A percentile compares a stretch with the other conserved stretches of the same genome.
Conservation (phyloP, 257 asterid genomes). For the Nemophila menziesii region DNA sequence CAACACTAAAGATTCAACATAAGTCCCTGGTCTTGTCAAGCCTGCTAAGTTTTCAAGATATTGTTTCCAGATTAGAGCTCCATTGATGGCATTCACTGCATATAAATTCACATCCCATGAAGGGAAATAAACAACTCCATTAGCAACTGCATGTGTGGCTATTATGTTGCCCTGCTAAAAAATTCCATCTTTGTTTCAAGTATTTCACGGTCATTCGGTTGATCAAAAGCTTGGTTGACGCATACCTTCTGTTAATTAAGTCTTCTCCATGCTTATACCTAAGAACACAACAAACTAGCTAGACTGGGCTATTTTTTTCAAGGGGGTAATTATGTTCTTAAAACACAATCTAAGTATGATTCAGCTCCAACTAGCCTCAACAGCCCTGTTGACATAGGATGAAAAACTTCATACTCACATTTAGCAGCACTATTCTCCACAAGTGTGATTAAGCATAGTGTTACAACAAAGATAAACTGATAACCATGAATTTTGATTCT, state of each 20-base stretch:
- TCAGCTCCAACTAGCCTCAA: too few relatives aligned
- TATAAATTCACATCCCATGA: constrained; percentile 70
- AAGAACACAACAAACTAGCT: not conserved
- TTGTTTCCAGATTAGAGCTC: constrained; percentile 47
- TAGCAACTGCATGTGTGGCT: constrained; percentile 54
- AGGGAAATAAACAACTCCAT: constrained; percentile 54
- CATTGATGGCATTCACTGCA: constrained; percentile 42
- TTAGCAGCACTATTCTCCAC: constrained; percentile 22
- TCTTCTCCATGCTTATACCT: constrained; percentile 65
- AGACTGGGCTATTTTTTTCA: too few relatives aligned
- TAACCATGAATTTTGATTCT: constrained; percentile 8
- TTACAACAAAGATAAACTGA: constrained; percentile 12
- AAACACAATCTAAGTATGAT: too few relatives aligned
- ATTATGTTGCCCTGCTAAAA: constrained; percentile 55
- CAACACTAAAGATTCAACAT: constrained; percentile 38
- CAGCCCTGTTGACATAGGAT: not conserved
- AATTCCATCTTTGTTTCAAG: constrained; percentile 41
- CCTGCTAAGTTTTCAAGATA: constrained; percentile 44
- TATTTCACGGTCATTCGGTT: constrained; percentile 22
- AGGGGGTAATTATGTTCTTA: too few relatives aligned
- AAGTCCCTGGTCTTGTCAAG: constrained; percentile 23
- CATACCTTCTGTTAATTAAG: constrained; percentile 36
- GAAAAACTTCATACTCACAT: constrained; percentile 20
- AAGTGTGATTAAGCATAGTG: constrained; percentile 14
- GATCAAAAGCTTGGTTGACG: constrained; percentile 26